Evolutionary conservation across 139 green algal species (phyloP).

Genomic region (Picochlorum sp.): DNA sequence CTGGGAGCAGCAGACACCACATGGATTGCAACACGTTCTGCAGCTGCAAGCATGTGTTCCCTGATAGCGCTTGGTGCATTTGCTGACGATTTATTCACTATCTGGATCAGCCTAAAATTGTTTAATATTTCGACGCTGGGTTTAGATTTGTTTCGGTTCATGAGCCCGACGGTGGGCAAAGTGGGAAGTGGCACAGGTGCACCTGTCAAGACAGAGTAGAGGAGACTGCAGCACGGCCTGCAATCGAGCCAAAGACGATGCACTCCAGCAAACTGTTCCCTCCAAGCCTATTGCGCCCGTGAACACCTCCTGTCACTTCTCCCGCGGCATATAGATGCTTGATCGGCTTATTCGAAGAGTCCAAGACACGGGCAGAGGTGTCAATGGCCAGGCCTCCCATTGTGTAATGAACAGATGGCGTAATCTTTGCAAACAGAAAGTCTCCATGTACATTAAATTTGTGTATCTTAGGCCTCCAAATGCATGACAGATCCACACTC

Average conservation of each 20-base stretch:
- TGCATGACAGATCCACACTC: slow-evolving; percentile 42
- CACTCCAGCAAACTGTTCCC: slow-evolving; percentile 98
- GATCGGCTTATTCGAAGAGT: slow-evolving; percentile 35
- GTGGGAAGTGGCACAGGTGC: not conserved
- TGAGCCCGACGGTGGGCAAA: slow-evolving; percentile 3
- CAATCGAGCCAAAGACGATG: slow-evolving; percentile 86
- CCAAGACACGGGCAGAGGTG: slow-evolving; percentile 6
- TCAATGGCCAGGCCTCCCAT: slow-evolving; percentile 50
- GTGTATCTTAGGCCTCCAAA: slow-evolving; percentile 42
- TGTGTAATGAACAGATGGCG: slow-evolving; percentile 72
- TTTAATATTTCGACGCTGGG: slow-evolving; percentile 22
- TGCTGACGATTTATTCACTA: slow-evolving; percentile 5
- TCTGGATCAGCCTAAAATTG: slow-evolving; percentile 26
- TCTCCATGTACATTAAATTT: slow-evolving; percentile 11
- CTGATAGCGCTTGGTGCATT: slow-evolving; percentile 14
- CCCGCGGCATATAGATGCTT: slow-evolving; percentile 88
- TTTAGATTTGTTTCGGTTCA: slow-evolving; percentile 21
- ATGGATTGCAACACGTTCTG: slow-evolving; percentile 18
- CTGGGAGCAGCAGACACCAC: slow-evolving; percentile 27
- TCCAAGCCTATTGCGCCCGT: slow-evolving; percentile 93
- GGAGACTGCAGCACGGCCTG: slow-evolving; percentile 8
- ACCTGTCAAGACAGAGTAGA: not conserved
- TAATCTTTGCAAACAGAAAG: slow-evolving; percentile 45
- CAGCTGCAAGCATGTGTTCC: slow-evolving; percentile 2
- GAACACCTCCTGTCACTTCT: slow-evolving; percentile 87